These are phyloP conservation scores for Coriolopsis trogii DNA, from an alignment of 1,284 basidiomycete species.

Conservation along the genomic window DNA sequence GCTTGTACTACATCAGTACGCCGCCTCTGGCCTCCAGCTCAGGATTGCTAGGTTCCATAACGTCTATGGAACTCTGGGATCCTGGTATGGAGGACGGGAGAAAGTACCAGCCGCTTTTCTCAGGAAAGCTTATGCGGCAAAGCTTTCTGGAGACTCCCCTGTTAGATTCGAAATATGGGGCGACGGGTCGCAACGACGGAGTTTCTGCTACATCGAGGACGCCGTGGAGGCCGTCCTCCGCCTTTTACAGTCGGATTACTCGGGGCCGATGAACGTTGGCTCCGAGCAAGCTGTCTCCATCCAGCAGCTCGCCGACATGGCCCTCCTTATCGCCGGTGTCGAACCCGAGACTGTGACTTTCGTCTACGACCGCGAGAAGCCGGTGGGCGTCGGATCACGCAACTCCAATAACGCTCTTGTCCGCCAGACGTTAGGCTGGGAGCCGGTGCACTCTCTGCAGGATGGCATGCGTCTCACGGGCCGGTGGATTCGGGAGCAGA, in stretches of 20 bases:
- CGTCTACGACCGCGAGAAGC: constrained; percentile 34
- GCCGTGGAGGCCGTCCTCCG: constrained; percentile 50
- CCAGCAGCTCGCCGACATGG: constrained; percentile 45
- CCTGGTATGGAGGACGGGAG: constrained; percentile 57
- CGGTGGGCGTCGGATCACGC: constrained; percentile 51
- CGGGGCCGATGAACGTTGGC: constrained; percentile 52
- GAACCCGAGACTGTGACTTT: constrained; percentile 35
- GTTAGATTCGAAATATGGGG: constrained; percentile 58
- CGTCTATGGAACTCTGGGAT: constrained; percentile 55
- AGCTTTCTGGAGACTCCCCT: constrained; percentile 21
- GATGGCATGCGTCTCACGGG: constrained; percentile 50
- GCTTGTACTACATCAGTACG: constrained; percentile 41
- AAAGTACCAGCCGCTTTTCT: constrained; percentile 62
- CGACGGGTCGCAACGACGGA: constrained; percentile 52
- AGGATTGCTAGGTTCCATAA: constrained; percentile 63
- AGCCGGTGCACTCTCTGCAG: constrained; percentile 41
- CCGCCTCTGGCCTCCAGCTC: constrained; percentile 39
- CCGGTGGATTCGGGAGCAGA: constrained; percentile 48
- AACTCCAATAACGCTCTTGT: constrained; percentile 54
- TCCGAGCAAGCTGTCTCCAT: constrained; percentile 50
- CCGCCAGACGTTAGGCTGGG: constrained; percentile 43
- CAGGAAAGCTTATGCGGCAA: constrained; percentile 50
- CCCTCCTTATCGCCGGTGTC: constrained; percentile 39
- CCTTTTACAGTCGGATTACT: constrained; percentile 42
- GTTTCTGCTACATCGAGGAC: constrained; percentile 59